Percentiles rank a stretch among this genome's conserved stretches.
These are phyloP conservation scores for Fonsecaea multimorphosa DNA, from an alignment of 2,329 filamentous ascomycete genomes.

Conservation along the genomic window DNA sequence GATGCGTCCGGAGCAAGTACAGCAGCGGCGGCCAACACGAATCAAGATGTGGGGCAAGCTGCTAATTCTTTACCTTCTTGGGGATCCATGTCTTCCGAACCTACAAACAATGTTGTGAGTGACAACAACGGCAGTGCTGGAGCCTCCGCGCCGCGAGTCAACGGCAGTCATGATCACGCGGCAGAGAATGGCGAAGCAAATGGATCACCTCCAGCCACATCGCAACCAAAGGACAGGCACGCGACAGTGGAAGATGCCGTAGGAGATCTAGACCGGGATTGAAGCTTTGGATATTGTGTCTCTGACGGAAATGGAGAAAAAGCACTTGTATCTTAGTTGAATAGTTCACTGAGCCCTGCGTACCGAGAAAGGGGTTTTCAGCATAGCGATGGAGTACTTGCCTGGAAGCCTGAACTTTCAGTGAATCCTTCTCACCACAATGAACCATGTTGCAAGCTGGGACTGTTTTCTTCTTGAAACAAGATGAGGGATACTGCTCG, in stretches of 20 bases:
- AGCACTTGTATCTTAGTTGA: slow-evolving; percentile 6
- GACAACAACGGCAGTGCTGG: slow-evolving; percentile 4
- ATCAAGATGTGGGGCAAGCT: background rate
- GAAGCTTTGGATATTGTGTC: background rate
- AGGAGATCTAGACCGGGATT: background rate
- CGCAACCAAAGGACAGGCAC: slow-evolving; percentile 46
- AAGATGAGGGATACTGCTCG: background rate
- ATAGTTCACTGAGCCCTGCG: background rate
- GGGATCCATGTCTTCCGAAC: slow-evolving; percentile 16
- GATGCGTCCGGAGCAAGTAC: background rate
- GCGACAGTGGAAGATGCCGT: slow-evolving; percentile 39
- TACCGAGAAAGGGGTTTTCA: background rate
- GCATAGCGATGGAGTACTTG: slow-evolving; percentile 3
- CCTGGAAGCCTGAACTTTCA: background rate
- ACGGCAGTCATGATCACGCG: slow-evolving; percentile 16
- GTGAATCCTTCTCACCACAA: background rate
- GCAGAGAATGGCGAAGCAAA: slow-evolving; percentile 13
- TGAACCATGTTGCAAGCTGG: background rate
- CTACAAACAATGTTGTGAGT: slow-evolving; percentile 7
- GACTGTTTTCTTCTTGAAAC: background rate
- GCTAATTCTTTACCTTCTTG: slow-evolving; percentile 25
- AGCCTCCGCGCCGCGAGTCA: slow-evolving; percentile 4
- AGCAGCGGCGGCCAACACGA: background rate
- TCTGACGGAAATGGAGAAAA: background rate
- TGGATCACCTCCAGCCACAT: slow-evolving; percentile 24